phyloP scores from a whole-genome alignment of 192 early-diverging fungal genomes.

The Coemansia javaensis region DNA sequence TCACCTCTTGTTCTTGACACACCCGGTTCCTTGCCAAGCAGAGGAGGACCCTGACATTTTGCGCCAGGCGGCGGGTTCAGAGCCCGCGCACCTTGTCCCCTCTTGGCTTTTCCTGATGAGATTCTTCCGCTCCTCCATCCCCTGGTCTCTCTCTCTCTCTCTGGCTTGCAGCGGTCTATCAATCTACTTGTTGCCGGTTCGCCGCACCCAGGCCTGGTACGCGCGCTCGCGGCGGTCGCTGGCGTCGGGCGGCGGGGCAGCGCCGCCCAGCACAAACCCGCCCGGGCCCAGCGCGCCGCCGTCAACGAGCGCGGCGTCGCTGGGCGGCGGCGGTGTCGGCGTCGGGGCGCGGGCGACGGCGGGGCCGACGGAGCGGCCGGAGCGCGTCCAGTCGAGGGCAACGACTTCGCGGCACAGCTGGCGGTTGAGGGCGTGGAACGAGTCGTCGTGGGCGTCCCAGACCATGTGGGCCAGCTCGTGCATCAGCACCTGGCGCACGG shows the following conservation, averaged over 20 bases:
- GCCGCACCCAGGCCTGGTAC: slow-evolving; percentile 22
- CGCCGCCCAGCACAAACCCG: slow-evolving; percentile 45
- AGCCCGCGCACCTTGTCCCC: no score
- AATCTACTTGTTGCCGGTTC: slow-evolving; percentile 6
- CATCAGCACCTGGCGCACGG: slow-evolving; percentile 36
- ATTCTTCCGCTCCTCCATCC: no score
- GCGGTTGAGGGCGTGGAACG: slow-evolving; percentile 34
- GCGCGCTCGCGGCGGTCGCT: slow-evolving; percentile 17
- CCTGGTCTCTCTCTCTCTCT: no score
- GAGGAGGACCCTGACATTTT: no score
- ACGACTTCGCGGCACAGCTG: slow-evolving; percentile 36
- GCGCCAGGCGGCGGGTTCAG: no score
- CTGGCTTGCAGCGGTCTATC: no score
- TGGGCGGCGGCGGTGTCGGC: slow-evolving; percentile 8
- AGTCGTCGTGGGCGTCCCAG: slow-evolving; percentile 46
- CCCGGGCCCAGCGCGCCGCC: slow-evolving; percentile 20
- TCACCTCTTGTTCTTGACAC: no score
- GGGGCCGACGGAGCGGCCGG: slow-evolving; percentile 20
- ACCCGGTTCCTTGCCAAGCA: no score
- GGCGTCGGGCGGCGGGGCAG: slow-evolving; percentile 3
- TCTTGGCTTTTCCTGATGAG: no score
- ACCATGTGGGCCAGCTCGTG: slow-evolving; percentile 53
- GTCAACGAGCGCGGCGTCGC: slow-evolving; percentile 14
- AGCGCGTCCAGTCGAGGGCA: slow-evolving; percentile 41
- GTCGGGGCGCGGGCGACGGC: slow-evolving; percentile 2